phyloP scores from a whole-genome alignment of 1,284 basidiomycete species.

The Irpex sp. region DNA sequence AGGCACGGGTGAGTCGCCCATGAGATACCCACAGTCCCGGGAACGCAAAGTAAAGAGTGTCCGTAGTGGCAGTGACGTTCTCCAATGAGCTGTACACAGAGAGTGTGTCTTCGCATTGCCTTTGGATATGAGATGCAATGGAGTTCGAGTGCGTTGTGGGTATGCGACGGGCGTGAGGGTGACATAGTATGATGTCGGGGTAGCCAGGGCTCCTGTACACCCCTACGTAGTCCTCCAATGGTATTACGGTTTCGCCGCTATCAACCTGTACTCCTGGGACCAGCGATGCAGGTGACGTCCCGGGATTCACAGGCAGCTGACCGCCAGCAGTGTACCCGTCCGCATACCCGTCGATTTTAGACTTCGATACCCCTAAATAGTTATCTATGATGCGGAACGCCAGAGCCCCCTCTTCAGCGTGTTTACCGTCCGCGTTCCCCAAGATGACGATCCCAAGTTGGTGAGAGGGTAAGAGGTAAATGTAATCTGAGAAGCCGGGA shows the following conservation, averaged over 20 bases:
- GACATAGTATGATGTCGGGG: slow-evolving; percentile 20
- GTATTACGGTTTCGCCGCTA: background rate
- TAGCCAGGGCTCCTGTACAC: slow-evolving; percentile 20
- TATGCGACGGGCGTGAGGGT: too few relatives aligned
- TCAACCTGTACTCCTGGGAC: background rate
- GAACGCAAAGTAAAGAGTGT: slow-evolving; percentile 15
- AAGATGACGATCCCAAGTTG: slow-evolving; percentile 1
- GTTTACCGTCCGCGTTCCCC: slow-evolving; percentile 3
- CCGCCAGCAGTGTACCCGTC: too few relatives aligned
- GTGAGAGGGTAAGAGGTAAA: background rate
- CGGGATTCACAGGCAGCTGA: too few relatives aligned
- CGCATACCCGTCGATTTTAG: too few relatives aligned
- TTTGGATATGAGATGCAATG: background rate
- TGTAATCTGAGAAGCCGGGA: slow-evolving; percentile 3
- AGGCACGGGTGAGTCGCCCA: slow-evolving; percentile 14
- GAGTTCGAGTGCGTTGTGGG: too few relatives aligned
- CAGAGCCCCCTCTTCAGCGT: slow-evolving; percentile 1
- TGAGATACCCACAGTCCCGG: slow-evolving; percentile 19
- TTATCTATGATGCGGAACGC: slow-evolving; percentile 5
- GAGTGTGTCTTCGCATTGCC: slow-evolving; percentile 17
- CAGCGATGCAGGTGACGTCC: background rate
- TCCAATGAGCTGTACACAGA: slow-evolving; percentile 15
- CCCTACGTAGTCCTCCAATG: slow-evolving; percentile 18
- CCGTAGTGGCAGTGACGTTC: slow-evolving; percentile 1
- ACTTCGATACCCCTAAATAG: background rate